phyloP scores from a whole-genome alignment of 305 asterid genomes.

The Solanum hybrid region DNA sequence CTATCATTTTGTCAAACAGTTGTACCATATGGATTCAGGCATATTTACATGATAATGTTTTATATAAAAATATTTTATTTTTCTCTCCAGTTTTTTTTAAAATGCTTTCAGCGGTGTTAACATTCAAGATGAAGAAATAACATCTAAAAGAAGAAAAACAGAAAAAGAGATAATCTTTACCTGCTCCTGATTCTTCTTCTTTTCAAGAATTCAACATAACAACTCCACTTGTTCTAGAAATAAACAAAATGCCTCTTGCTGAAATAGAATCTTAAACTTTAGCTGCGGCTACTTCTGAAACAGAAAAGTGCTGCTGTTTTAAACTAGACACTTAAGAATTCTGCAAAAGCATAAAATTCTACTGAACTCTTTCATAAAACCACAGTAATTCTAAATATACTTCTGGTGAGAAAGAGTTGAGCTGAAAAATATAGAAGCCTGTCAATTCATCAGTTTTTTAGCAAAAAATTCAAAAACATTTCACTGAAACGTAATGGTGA shows the following conservation, averaged over 20 bases:
- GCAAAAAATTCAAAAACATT: neutral
- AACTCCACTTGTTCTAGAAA: neutral
- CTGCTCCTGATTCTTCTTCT: neutral
- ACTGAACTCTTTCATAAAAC: neutral
- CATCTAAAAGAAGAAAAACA: neutral
- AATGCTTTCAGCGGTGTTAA: neutral
- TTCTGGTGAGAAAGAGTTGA: neutral
- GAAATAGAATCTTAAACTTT: neutral
- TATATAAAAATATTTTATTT: neutral
- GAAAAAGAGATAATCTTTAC: neutral
- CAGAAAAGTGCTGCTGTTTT: neutral
- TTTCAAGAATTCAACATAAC: neutral
- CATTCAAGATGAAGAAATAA: neutral
- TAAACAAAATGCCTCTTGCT: neutral
- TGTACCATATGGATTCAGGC: neutral
- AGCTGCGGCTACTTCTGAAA: neutral
- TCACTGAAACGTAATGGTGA: neutral
- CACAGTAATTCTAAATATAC: neutral
- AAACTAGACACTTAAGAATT: neutral
- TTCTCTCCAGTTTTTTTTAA: neutral
- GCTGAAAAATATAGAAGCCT: neutral
- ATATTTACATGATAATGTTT: neutral
- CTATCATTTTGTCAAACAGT: neutral
- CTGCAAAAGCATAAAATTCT: neutral
- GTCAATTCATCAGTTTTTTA: neutral